Evolutionary conservation across 345 rosid species (phyloP).

Genomic region (Lumnitzera littorea): DNA sequence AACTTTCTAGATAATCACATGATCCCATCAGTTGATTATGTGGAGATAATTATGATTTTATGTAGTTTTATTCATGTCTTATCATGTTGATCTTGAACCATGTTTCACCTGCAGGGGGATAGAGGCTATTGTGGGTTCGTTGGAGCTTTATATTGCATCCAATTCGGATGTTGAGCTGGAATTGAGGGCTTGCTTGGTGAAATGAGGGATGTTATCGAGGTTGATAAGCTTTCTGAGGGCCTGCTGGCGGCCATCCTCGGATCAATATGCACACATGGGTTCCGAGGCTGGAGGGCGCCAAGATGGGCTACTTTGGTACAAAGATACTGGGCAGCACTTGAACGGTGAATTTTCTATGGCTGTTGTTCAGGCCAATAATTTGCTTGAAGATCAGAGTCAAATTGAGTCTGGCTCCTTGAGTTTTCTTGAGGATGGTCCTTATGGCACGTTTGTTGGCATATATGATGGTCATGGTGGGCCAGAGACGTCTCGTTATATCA

Average conservation of each 20-base stretch:
- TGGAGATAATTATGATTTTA: background rate
- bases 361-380: constrained; percentile 81
- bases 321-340: constrained; percentile 81
- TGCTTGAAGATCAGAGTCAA: constrained; percentile 97
- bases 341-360: constrained; percentile 96
- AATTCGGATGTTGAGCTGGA: constrained; percentile 25
- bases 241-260: constrained; percentile 76
- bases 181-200: constrained; percentile 50
- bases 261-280: constrained; percentile 30
- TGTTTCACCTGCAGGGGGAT: constrained; percentile 16
- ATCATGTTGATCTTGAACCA: background rate
- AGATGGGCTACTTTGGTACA: constrained; percentile 94
- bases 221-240: constrained; percentile 73
- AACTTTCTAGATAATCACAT: background rate
- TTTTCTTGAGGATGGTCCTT: constrained; percentile 74
- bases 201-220: constrained; percentile 99
- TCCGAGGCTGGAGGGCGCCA: constrained; percentile 66
- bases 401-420: constrained; percentile 90
- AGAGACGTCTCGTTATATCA: constrained; percentile 83
- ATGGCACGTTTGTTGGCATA: constrained; percentile 82
- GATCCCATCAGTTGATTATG: constrained; percentile 1
- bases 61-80: background rate
- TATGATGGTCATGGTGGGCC: constrained; percentile 99
- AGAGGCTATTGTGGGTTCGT: constrained; percentile 12
- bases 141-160: constrained; percentile 12